Evolutionary conservation across 1,284 basidiomycete genomes (phyloP).

Genomic region (Boletus hoseneyae): DNA sequence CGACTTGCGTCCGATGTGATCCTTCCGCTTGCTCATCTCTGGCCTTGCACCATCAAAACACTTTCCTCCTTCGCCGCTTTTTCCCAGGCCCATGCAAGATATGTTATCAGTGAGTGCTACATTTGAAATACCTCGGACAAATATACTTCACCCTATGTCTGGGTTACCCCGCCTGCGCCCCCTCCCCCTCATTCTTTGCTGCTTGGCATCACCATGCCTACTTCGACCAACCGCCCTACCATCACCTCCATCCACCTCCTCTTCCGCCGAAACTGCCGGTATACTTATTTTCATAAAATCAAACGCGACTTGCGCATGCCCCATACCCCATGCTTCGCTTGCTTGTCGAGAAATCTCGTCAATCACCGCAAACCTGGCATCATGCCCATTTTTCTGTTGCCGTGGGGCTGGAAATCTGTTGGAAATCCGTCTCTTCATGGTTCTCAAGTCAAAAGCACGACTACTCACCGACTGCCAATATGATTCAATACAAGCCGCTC

Average conservation of each 20-base stretch:
- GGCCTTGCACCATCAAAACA: no score
- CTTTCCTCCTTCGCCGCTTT: no score
- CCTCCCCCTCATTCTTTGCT: no score
- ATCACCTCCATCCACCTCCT: no score
- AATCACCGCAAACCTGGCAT: conserved; percentile 45
- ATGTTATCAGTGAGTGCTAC: no score
- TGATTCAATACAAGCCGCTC: conserved; percentile 77
- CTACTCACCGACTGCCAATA: conserved; percentile 67
- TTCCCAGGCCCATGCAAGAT: no score
- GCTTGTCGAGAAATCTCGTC: conserved; percentile 67
- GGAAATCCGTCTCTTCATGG: conserved; percentile 9
- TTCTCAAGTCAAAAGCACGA: neutral
- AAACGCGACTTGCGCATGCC: conserved; percentile 52
- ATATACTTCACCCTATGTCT: no score
- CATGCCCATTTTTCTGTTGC: conserved; percentile 38
- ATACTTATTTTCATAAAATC: conserved; percentile 66
- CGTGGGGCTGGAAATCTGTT: conserved; percentile 45
- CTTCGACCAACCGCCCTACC: no score
- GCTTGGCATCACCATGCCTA: no score
- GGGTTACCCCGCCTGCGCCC: no score
- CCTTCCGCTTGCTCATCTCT: no score
- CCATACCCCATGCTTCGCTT: conserved; percentile 51
- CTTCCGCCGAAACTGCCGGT: conserved; percentile 22
- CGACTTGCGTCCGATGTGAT: neutral
- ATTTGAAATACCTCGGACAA: no score